Evolutionary conservation across 2,329 filamentous ascomycete genomes (phyloP).

Genomic region (Trichophyton benhamiae): DNA sequence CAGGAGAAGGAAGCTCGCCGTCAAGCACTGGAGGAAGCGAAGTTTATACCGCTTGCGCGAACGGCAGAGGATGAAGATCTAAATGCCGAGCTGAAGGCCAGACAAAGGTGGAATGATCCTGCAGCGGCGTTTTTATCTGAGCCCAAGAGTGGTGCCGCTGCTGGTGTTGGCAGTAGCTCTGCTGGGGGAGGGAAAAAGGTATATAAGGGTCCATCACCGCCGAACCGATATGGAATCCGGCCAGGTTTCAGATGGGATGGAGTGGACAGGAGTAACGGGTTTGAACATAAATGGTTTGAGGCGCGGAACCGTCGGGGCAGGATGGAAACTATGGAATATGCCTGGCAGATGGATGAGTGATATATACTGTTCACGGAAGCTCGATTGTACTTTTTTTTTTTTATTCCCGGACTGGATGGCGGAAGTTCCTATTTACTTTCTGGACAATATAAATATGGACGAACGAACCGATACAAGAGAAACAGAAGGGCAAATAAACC

Average conservation of each 20-base stretch:
- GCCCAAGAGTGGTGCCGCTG: constrained; percentile 48
- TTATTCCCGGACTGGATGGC: neutral
- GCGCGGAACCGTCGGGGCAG: constrained; percentile 67
- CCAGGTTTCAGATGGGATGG: constrained; percentile 96
- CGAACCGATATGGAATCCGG: constrained; percentile 86
- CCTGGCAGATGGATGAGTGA: constrained; percentile 92
- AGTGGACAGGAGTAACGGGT: constrained; percentile 85
- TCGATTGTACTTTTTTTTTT: too few relatives aligned
- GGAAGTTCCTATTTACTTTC: neutral
- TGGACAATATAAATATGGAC: neutral
- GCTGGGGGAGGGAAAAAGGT: constrained; percentile 45
- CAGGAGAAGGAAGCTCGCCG: constrained; percentile 52
- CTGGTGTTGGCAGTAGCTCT: constrained; percentile 43
- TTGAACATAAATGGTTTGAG: constrained; percentile 86
- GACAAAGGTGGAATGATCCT: constrained; percentile 84
- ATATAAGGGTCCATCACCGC: constrained; percentile 68
- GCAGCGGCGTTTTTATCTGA: constrained; percentile 62
- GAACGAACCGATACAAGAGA: neutral
- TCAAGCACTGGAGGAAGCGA: constrained; percentile 65
- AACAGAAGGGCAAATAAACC: neutral
- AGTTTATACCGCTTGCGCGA: constrained; percentile 66
- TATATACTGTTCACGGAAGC: neutral
- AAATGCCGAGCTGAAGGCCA: constrained; percentile 68
- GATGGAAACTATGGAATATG: constrained; percentile 70
- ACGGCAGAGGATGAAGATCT: constrained; percentile 73